phyloP scores from a whole-genome alignment of 768 basidiomycete species.

The Phylloporus arenicola region DNA sequence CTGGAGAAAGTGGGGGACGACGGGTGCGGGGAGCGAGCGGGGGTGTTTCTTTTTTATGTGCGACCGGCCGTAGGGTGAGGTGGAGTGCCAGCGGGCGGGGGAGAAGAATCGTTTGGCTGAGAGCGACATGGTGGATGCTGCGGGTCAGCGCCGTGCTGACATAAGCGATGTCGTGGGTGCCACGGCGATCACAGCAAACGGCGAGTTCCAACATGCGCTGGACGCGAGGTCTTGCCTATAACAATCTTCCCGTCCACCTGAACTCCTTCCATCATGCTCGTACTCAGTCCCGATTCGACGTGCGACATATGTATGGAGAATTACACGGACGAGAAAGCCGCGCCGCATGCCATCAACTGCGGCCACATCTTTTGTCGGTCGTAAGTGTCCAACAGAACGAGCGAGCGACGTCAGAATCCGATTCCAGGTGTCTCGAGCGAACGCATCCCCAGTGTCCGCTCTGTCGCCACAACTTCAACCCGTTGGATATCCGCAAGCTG shows the following conservation, averaged over 20 bases:
- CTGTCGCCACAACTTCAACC: constrained; percentile 4
- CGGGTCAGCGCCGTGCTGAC: too few relatives aligned
- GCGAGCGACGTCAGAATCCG: not conserved
- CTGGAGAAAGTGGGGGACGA: constrained; percentile 84
- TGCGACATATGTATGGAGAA: constrained; percentile 14
- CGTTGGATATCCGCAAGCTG: constrained; percentile 1
- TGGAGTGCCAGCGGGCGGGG: constrained; percentile 45
- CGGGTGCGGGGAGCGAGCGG: constrained; percentile 69
- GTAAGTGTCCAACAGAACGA: not conserved
- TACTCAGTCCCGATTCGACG: constrained; percentile 6
- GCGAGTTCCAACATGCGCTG: too few relatives aligned
- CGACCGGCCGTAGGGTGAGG: constrained; percentile 77
- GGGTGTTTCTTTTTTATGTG: constrained; percentile 74
- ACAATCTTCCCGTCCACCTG: too few relatives aligned
- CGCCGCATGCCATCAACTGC: constrained; percentile 6
- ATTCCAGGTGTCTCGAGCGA: constrained; percentile 5
- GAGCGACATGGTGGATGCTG: constrained; percentile 19
- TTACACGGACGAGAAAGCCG: not conserved
- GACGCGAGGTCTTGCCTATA: too few relatives aligned
- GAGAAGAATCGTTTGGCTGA: constrained; percentile 12
- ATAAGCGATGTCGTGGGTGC: too few relatives aligned
- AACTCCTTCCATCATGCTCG: constrained; percentile 4
- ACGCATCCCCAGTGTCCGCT: constrained; percentile 10
- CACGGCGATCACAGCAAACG: too few relatives aligned
- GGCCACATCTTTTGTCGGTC: constrained; percentile 13